phyloP scores from a whole-genome alignment of 805 yeast genomes.

The Vanderwaltozyma verrucispora region DNA sequence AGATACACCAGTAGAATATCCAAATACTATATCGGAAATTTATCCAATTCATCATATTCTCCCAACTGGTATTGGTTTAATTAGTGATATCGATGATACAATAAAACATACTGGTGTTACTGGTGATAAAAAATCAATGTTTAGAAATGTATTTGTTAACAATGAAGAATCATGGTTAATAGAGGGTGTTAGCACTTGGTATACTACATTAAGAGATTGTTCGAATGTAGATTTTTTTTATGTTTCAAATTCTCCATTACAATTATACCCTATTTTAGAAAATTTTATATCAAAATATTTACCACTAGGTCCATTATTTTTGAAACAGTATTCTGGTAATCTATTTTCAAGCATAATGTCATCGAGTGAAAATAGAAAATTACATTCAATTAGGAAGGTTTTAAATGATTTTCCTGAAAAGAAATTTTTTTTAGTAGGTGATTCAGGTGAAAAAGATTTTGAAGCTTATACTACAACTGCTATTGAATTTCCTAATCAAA shows the following conservation, averaged over 20 bases:
- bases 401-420: slow-evolving; percentile 65
- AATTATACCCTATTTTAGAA: slow-evolving; percentile 47
- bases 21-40: slow-evolving; percentile 7
- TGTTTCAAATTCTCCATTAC: slow-evolving; percentile 95
- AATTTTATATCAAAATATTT: slow-evolving; percentile 31
- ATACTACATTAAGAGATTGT: slow-evolving; percentile 35
- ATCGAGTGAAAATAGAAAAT: slow-evolving; percentile 76
- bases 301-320: slow-evolving; percentile 76
- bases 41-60: slow-evolving; percentile 13
- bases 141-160: slow-evolving; percentile 65
- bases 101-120: slow-evolving; percentile 83
- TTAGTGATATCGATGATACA: slow-evolving; percentile 93
- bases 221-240: slow-evolving; percentile 62
- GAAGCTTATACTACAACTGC: slow-evolving; percentile 82
- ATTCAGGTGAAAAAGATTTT: slow-evolving; percentile 89
- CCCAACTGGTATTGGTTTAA: slow-evolving; percentile 52
- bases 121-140: slow-evolving; percentile 75
- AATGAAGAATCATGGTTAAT: slow-evolving; percentile 59
- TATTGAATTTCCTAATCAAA: slow-evolving; percentile 45
- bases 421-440: slow-evolving; percentile 81
- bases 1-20: slow-evolving; percentile 13
- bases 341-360: slow-evolving; percentile 74
- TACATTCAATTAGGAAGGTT: slow-evolving; percentile 50
- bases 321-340: slow-evolving; percentile 80
- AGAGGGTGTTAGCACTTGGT: slow-evolving; percentile 70